Evolutionary conservation across 805 yeast genomes (phyloP).

Genomic region (Saccharomycopsis lassenensis): DNA sequence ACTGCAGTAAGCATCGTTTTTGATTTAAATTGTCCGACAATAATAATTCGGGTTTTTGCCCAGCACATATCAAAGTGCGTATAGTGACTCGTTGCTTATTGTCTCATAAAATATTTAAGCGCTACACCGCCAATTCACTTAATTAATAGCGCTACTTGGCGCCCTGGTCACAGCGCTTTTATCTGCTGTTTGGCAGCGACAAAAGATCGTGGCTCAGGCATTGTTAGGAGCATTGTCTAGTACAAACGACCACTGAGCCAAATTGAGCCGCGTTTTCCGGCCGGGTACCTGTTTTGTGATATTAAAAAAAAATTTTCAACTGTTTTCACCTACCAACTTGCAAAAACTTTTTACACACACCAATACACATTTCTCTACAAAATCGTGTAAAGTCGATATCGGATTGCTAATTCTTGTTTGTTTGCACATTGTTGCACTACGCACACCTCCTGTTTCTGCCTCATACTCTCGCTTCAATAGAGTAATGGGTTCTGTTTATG

Average conservation of each 20-base stretch:
- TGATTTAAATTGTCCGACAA: background rate
- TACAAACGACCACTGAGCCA: background rate
- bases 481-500: constrained; percentile 48
- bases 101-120: background rate
- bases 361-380: too few relatives aligned
- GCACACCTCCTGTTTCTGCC: constrained; percentile 70
- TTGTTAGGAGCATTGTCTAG: too few relatives aligned
- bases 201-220: too few relatives aligned
- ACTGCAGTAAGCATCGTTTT: background rate
- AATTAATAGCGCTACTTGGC: background rate
- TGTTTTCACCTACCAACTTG: background rate
- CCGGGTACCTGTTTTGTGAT: background rate
- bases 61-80: background rate
- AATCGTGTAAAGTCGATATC: too few relatives aligned
- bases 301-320: background rate
- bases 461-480: constrained; percentile 38
- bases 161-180: constrained; percentile 1
- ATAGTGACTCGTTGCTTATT: background rate
- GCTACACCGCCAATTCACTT: background rate
- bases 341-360: background rate
- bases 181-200: too few relatives aligned
- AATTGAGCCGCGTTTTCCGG: background rate
- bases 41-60: background rate
- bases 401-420: too few relatives aligned
- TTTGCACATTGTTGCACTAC: too few relatives aligned